A percentile compares a stretch with the other conserved stretches of the same genome.
These are phyloP conservation scores for Arabidopsis thaliana DNA, from an alignment of 345 rosid species.

Conservation along the genomic window DNA sequence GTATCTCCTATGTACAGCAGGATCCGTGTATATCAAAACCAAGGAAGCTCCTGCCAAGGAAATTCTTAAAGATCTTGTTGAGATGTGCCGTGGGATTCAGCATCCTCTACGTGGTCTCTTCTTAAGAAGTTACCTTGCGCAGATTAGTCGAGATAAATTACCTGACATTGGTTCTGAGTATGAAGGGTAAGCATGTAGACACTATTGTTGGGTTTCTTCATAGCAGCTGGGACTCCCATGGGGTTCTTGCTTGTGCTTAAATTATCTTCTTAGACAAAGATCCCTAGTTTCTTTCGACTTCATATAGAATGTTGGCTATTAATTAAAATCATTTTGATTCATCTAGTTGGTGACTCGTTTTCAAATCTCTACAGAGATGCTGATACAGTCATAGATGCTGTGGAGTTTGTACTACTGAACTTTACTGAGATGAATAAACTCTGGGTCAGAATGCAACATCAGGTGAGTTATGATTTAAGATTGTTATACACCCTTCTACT, in stretches of 20 bases:
- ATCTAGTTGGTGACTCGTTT: slow-evolving; percentile 29
- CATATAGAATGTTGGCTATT: slow-evolving; percentile 13
- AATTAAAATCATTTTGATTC: slow-evolving; percentile 11
- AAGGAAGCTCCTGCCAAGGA: slow-evolving; percentile 99
- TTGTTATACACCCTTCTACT: slow-evolving; percentile 58
- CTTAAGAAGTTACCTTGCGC: slow-evolving; percentile 97
- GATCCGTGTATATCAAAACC: slow-evolving; percentile 93
- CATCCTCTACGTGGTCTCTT: slow-evolving; percentile 98
- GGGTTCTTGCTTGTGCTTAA: not conserved
- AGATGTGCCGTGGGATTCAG: slow-evolving; percentile 99
- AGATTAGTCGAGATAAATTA: slow-evolving; percentile 92
- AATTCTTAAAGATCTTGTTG: slow-evolving; percentile 97
- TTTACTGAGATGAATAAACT: slow-evolving; percentile 99
- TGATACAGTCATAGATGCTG: slow-evolving; percentile 87
- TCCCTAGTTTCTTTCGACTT: slow-evolving; percentile 12
- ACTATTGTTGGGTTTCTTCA: not conserved
- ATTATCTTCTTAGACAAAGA: slow-evolving; percentile 8
- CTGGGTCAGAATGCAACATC: slow-evolving; percentile 99
- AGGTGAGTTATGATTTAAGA: slow-evolving; percentile 92
- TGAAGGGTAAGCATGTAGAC: slow-evolving; percentile 81
- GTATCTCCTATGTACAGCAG: slow-evolving; percentile 96
- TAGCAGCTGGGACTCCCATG: slow-evolving; percentile 6
- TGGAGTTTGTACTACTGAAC: slow-evolving; percentile 96
- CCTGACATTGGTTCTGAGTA: slow-evolving; percentile 95
- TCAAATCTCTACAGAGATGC: slow-evolving; percentile 71